A percentile compares a stretch with the other conserved stretches of the same genome.
Conservation (phyloP, 352 stramenopile genomes). For the Thalassiosira pacifica region DNA sequence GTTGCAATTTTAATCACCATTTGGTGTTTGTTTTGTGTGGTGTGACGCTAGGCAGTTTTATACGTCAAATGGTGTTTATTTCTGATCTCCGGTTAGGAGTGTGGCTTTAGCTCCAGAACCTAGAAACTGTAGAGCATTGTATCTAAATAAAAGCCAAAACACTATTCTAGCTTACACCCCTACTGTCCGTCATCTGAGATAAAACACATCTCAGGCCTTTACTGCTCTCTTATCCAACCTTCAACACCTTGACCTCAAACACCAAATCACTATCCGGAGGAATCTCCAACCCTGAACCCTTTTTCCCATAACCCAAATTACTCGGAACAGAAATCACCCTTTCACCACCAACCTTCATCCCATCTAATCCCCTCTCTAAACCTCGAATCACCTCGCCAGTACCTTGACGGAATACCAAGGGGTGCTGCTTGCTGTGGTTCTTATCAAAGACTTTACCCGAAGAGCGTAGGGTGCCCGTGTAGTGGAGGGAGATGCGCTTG, state of each 20-base stretch:
- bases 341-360: slow-evolving; percentile 73
- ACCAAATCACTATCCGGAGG: slow-evolving; percentile 62
- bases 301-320: slow-evolving; percentile 68
- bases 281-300: slow-evolving; percentile 57
- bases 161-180: no score
- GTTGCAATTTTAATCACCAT: no score
- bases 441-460: slow-evolving; percentile 71
- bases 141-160: no score
- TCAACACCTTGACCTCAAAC: slow-evolving; percentile 71
- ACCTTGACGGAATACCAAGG: slow-evolving; percentile 70
- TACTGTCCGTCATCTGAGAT: no score
- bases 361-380: slow-evolving; percentile 72
- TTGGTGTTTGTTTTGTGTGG: no score
- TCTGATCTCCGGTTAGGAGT: no score
- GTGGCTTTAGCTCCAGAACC: no score
- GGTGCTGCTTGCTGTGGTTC: slow-evolving; percentile 62
- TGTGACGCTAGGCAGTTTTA: no score
- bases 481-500: slow-evolving; percentile 57
- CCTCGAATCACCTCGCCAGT: slow-evolving; percentile 72
- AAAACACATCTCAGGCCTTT: no score
- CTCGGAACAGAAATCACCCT: slow-evolving; percentile 65
- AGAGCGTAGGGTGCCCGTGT: slow-evolving; percentile 53
- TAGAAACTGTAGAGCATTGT: no score
- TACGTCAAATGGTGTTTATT: no score
- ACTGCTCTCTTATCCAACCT: no score